Conservation (phyloP, 2,329 filamentous ascomycete species). For the Claviceps pazoutovae region DNA sequence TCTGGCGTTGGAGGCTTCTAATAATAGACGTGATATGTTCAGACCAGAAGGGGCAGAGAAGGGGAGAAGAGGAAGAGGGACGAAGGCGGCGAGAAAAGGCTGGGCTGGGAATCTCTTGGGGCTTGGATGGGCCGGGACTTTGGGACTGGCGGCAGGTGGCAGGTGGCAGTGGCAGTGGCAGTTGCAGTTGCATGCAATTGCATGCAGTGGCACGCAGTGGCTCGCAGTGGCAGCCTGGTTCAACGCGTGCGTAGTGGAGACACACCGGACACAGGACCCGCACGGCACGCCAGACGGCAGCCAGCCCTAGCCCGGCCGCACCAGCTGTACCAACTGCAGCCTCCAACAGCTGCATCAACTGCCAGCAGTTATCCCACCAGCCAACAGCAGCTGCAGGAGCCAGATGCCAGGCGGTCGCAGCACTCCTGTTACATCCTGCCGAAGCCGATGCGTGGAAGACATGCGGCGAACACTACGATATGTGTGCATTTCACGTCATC, state of each 20-base stretch:
- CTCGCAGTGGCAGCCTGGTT: too few relatives aligned
- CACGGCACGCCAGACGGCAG: neutral
- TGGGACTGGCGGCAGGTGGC: too few relatives aligned
- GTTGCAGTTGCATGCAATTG: too few relatives aligned
- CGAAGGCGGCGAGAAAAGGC: neutral
- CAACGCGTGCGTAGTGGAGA: too few relatives aligned
- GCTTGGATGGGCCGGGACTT: too few relatives aligned
- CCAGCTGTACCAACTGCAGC: neutral
- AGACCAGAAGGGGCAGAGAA: conserved; percentile 13
- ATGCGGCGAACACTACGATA: neutral
- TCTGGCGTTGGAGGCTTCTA: conserved; percentile 36
- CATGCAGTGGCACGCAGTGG: too few relatives aligned
- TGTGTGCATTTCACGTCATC: neutral
- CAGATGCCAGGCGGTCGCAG: neutral
- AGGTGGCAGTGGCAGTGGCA: too few relatives aligned
- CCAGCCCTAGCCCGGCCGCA: neutral
- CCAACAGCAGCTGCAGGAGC: neutral
- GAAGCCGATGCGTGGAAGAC: neutral
- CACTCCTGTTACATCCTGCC: neutral
- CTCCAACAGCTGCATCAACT: neutral
- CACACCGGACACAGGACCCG: neutral
- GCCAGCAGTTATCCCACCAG: neutral
- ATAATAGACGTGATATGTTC: conserved; percentile 34
- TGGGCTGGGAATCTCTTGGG: too few relatives aligned
- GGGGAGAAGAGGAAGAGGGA: conserved; percentile 11